Percentiles rank a stretch among this genome's conserved stretches.
Evolutionary conservation across 768 basidiomycete species (phyloP).

Genomic region (Scleroderma citrinum): DNA sequence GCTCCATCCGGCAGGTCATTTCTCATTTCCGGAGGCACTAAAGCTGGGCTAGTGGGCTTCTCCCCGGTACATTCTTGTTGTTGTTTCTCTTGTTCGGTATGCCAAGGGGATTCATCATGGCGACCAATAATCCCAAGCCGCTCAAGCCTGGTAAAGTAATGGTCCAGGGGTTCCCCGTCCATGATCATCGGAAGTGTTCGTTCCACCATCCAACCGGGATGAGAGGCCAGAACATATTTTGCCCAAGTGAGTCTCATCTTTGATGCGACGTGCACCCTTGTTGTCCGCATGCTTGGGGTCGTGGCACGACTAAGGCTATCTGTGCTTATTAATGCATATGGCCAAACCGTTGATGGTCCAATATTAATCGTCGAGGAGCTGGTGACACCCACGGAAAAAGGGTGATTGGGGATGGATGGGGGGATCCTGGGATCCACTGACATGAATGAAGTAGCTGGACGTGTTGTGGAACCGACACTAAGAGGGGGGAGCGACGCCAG

Average conservation of each 20-base stretch:
- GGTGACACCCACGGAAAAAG: not conserved
- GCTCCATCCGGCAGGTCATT: not conserved
- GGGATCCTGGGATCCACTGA: not conserved
- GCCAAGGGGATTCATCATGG: slow-evolving; percentile 16
- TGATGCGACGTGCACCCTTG: slow-evolving; percentile 1
- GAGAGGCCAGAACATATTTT: not conserved
- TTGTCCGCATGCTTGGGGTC: not conserved
- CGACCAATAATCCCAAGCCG: slow-evolving; percentile 16
- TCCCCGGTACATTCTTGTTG: not conserved
- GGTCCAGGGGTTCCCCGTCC: not conserved
- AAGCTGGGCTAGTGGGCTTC: not conserved
- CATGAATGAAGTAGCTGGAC: not conserved
- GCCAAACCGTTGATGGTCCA: not conserved
- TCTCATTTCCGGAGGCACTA: not conserved
- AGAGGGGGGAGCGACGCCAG: not conserved
- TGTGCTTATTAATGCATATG: not conserved
- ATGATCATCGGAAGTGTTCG: not conserved
- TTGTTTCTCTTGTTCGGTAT: slow-evolving; percentile 10
- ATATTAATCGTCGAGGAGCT: slow-evolving; percentile 1
- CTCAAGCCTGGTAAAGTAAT: not conserved
- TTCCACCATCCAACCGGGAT: not conserved
- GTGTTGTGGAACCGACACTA: not conserved
- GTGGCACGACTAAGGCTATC: not conserved
- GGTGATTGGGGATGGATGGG: not conserved
- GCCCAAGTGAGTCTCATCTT: not conserved